Percentiles rank a stretch among this genome's conserved stretches.
phyloP scores from a whole-genome alignment of 2,329 filamentous ascomycete species.

The Tolypocladium endophyticum region DNA sequence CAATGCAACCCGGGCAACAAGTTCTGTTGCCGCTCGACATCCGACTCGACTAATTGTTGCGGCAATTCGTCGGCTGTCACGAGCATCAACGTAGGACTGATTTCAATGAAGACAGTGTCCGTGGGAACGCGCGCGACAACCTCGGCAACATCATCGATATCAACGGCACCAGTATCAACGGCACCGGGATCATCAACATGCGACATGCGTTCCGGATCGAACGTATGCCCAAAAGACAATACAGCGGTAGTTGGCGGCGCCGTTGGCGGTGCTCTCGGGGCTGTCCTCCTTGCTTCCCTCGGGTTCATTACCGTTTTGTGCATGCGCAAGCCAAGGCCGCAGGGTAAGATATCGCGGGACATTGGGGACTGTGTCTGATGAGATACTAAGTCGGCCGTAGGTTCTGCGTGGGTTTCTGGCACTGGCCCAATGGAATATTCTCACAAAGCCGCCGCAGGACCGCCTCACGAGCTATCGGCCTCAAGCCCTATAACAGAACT shows the following conservation, averaged over 20 bases:
- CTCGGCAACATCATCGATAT: too few relatives aligned
- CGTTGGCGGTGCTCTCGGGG: constrained; percentile 10
- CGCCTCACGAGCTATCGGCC: not conserved
- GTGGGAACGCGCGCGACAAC: not conserved
- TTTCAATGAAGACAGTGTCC: not conserved
- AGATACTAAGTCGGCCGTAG: not conserved
- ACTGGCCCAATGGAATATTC: not conserved
- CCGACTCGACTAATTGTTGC: constrained; percentile 8
- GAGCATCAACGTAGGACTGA: constrained; percentile 1
- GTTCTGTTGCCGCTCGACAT: constrained; percentile 9
- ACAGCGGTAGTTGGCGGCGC: constrained; percentile 11
- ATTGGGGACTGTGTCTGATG: not conserved
- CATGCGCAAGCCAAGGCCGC: not conserved
- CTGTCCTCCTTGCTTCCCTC: constrained; percentile 11
- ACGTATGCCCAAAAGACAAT: constrained; percentile 10
- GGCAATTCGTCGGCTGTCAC: constrained; percentile 2
- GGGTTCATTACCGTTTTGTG: constrained; percentile 8
- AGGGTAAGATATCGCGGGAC: not conserved
- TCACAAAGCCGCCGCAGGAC: not conserved
- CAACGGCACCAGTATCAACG: not conserved
- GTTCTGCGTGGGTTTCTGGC: not conserved
- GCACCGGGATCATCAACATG: not conserved
- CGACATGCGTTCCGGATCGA: not conserved
- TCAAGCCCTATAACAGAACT: not conserved
- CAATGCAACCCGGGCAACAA: constrained; percentile 6